Percentiles rank a stretch among this genome's conserved stretches.
Evolutionary conservation across 202 grass and related monocot genomes (phyloP).

Genomic region (Musa balbisiana): DNA sequence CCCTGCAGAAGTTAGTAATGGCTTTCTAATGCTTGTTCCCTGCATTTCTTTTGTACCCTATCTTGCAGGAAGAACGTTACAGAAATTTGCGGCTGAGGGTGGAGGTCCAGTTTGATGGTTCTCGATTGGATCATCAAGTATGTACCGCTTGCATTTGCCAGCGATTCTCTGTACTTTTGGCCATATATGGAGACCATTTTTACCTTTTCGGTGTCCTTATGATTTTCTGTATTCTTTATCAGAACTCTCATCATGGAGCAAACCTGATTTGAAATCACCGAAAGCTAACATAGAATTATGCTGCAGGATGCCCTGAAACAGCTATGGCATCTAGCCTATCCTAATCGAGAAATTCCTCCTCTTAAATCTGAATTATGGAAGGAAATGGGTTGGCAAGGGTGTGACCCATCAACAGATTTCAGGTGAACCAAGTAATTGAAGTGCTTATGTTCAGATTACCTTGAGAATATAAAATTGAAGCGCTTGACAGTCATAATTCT

Average conservation of each 20-base stretch:
- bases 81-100: conserved; percentile 57
- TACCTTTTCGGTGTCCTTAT: background rate
- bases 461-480: background rate
- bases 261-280: background rate
- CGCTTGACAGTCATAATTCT: conserved; percentile 18
- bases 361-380: conserved; percentile 97
- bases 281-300: background rate
- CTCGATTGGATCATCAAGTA: conserved; percentile 79
- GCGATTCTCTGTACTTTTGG: background rate
- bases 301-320: conserved; percentile 76
- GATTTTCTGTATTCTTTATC: background rate
- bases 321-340: conserved; percentile 79
- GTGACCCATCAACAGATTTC: conserved; percentile 90
- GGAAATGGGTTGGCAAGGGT: conserved; percentile 98
- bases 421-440: conserved; percentile 35
- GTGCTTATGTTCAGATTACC: background rate
- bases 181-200: background rate
- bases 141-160: background rate
- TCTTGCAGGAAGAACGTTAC: conserved; percentile 81
- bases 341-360: conserved; percentile 58
- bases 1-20: background rate
- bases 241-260: background rate
- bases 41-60: conserved; percentile 19
- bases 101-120: conserved; percentile 76
- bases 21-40: conserved; percentile 10